These are phyloP conservation scores for Termitomyces sp. DNA, from an alignment of 768 basidiomycete genomes.

Conservation along the genomic window DNA sequence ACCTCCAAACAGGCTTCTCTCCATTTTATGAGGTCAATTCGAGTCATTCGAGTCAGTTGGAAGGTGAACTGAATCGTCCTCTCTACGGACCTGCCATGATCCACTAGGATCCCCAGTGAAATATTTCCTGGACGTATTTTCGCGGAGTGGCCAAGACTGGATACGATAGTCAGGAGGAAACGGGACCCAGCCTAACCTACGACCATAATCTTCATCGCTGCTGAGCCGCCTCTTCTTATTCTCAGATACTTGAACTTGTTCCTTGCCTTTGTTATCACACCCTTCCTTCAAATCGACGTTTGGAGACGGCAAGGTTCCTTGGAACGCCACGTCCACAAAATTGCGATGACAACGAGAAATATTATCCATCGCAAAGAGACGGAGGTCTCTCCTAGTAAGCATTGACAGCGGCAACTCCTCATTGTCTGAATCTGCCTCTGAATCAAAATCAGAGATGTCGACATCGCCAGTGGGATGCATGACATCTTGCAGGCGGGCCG, in stretches of 20 bases:
- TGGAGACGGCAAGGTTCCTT: background rate
- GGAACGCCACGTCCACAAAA: background rate
- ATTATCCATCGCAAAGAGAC: background rate
- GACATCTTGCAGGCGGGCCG: background rate
- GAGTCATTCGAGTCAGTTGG: background rate
- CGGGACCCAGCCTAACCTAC: background rate
- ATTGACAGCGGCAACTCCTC: background rate
- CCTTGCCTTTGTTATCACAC: background rate
- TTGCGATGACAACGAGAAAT: background rate
- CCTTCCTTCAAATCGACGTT: background rate
- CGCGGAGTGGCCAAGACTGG: background rate
- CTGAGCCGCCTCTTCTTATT: background rate
- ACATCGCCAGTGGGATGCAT: background rate
- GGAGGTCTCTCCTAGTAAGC: background rate
- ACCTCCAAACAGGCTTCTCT: background rate
- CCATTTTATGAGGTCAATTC: background rate
- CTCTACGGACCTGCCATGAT: background rate
- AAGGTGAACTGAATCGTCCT: background rate
- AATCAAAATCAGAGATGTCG: background rate
- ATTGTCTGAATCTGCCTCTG: background rate
- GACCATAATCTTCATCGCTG: background rate
- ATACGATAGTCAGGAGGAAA: background rate
- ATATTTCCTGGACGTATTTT: background rate
- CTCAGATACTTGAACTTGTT: background rate
- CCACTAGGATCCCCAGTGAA: background rate